Conservation (phyloP, 805 yeast species). For the Saitoella complicata region DNA sequence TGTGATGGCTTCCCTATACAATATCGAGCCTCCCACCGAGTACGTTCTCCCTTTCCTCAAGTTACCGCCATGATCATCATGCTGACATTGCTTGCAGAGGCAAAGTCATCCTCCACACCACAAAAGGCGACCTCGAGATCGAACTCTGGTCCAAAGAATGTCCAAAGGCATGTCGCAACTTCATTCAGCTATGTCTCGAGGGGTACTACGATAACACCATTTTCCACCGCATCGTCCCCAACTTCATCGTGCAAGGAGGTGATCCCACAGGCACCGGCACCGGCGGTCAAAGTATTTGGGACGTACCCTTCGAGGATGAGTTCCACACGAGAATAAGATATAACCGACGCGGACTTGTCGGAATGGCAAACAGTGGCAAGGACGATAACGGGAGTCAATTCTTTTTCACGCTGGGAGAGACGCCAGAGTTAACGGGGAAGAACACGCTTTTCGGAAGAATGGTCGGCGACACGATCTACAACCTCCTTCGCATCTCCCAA, state of each 20-base stretch:
- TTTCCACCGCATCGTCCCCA: slow-evolving; percentile 27
- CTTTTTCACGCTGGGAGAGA: slow-evolving; percentile 33
- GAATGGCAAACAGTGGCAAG: slow-evolving; percentile 28
- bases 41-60: too few species aligned
- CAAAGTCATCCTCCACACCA: slow-evolving; percentile 37
- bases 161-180: slow-evolving; percentile 32
- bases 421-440: slow-evolving; percentile 29
- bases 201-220: slow-evolving; percentile 26
- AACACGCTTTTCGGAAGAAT: slow-evolving; percentile 42
- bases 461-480: slow-evolving; percentile 39
- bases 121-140: slow-evolving; percentile 41
- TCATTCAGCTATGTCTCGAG: slow-evolving; percentile 34
- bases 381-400: slow-evolving; percentile 25
- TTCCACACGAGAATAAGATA: slow-evolving; percentile 36
- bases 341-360: slow-evolving; percentile 38
- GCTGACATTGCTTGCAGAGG: too few species aligned
- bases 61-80: too few species aligned
- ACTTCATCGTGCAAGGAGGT: slow-evolving; percentile 25
- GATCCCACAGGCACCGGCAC: slow-evolving; percentile 22
- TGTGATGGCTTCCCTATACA: too few species aligned
- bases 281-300: slow-evolving; percentile 18
- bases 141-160: slow-evolving; percentile 58
- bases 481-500: slow-evolving; percentile 32
- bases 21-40: too few species aligned
- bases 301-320: slow-evolving; percentile 27